Evolutionary conservation across 1,284 basidiomycete genomes (phyloP).

Genomic region (Ganoderma meredithae): DNA sequence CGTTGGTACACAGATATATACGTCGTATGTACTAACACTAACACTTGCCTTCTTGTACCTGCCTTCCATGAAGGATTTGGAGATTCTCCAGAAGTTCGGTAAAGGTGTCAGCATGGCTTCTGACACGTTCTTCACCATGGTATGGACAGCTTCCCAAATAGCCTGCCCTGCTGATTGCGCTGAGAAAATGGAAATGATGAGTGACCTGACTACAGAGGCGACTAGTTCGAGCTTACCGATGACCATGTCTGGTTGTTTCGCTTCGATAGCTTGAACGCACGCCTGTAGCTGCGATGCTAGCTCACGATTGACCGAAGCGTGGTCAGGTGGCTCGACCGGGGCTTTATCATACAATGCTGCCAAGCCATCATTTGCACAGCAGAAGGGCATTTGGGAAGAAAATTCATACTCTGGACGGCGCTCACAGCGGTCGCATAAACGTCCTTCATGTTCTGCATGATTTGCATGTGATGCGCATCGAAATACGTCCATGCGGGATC

Average conservation of each 20-base stretch:
- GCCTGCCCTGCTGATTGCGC: slow-evolving; percentile 62
- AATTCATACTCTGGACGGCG: slow-evolving; percentile 61
- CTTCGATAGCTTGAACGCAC: slow-evolving; percentile 65
- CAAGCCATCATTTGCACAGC: background rate
- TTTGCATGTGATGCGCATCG: slow-evolving; percentile 90
- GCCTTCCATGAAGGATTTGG: slow-evolving; percentile 90
- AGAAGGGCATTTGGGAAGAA: background rate
- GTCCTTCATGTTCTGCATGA: slow-evolving; percentile 80
- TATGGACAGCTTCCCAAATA: slow-evolving; percentile 84
- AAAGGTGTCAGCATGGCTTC: slow-evolving; percentile 77
- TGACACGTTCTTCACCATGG: slow-evolving; percentile 75
- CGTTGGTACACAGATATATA: background rate
- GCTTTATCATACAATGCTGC: slow-evolving; percentile 56
- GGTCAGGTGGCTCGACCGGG: slow-evolving; percentile 42
- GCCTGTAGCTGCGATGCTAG: slow-evolving; percentile 64
- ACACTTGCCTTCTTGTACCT: slow-evolving; percentile 85
- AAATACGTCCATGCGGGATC: slow-evolving; percentile 96
- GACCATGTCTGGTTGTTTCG: slow-evolving; percentile 67
- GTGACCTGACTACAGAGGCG: background rate
- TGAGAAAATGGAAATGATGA: slow-evolving; percentile 24
- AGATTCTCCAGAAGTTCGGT: slow-evolving; percentile 95
- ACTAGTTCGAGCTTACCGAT: slow-evolving; percentile 57
- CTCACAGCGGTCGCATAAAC: slow-evolving; percentile 65
- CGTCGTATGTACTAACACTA: background rate
- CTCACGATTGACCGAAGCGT: slow-evolving; percentile 49